Evolutionary conservation across 305 asterid species (phyloP).

Genomic region (Solanum aculeatissimum): DNA sequence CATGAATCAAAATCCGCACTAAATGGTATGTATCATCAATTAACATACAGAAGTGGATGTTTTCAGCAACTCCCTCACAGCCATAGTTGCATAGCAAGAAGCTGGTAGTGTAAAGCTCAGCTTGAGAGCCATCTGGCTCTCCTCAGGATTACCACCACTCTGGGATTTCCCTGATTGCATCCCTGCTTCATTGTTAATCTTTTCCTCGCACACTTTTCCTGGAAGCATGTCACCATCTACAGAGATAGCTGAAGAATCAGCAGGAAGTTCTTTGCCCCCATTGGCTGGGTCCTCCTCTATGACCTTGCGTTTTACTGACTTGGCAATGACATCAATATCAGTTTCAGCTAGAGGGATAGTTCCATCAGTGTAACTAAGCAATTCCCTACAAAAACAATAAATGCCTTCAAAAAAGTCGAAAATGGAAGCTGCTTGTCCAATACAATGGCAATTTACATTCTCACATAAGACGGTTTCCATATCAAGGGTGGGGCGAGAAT

Average conservation of each 20-base stretch:
- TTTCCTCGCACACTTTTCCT: slow-evolving; percentile 10
- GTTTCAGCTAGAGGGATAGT: slow-evolving; percentile 68
- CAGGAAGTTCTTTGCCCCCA: slow-evolving; percentile 10
- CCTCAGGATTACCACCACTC: slow-evolving; percentile 21
- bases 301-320: slow-evolving; percentile 24
- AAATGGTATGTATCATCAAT: background rate
- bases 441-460: background rate
- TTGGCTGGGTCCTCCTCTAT: slow-evolving; percentile 7
- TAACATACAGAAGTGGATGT: slow-evolving; percentile 80
- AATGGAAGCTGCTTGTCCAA: background rate
- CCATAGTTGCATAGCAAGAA: slow-evolving; percentile 97
- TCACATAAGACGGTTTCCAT: background rate
- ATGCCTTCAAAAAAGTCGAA: background rate
- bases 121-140: slow-evolving; percentile 59
- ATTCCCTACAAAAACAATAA: slow-evolving; percentile 39
- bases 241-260: slow-evolving; percentile 14
- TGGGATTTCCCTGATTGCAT: slow-evolving; percentile 16
- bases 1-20: background rate
- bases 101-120: slow-evolving; percentile 82
- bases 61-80: slow-evolving; percentile 87
- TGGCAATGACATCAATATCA: slow-evolving; percentile 57
- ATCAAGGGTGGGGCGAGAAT: background rate
- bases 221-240: slow-evolving; percentile 12
- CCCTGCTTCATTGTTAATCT: slow-evolving; percentile 12
- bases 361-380: slow-evolving; percentile 57